Evolutionary conservation across 495 filamentous ascomycete genomes (phyloP), one percentile per base, ranked within the genome.

Genomic region (Xylaria bambusicola): DNA sequence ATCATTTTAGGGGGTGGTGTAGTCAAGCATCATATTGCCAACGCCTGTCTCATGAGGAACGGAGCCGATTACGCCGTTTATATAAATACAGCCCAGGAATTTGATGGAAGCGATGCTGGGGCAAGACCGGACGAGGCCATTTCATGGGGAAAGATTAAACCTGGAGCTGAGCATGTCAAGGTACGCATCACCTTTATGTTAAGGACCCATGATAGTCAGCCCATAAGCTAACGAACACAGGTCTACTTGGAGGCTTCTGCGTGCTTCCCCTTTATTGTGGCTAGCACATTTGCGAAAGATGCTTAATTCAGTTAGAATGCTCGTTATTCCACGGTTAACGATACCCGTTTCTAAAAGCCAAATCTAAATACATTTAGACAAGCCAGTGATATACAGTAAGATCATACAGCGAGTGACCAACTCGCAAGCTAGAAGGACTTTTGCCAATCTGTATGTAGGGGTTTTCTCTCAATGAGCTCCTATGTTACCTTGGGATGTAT

Each of bases 131-230:
- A 98, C 65, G 94, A 98, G 75, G 94, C 94, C 0, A 91, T 98
- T 13, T 96, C 91, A 63, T 98, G 95, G 94, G 94, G 94, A 4
- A 98, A 98, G 81, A 97, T 98, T 73, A 96, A 93, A 71, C 78
- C 84, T 20, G 90, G 88, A 40, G 95, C 83, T 0, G 84, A 91
- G 56, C 87, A 87, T 56, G 93, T 97, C 51, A 97, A 98, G 84
- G 88, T 90, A 65, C 52, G 3, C 20, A 24, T n/a, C 23, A 3
- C 10, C 17, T 8, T 33, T 20, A 44, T n/a, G n/a, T 27, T 47
- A 1, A n/a, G n/a, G n/a, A n/a, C n/a, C 12, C 7, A 41, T 21
- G 31, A 15, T 26, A 17, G 47, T 15, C 6, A 1, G n/a, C 38
- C 21, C 21, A 0, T 48, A n/a, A n/a, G 45, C 68, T 72, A 56